Evolutionary conservation across 495 filamentous ascomycete species (phyloP).

Genomic region (Penicillium goetzii): DNA sequence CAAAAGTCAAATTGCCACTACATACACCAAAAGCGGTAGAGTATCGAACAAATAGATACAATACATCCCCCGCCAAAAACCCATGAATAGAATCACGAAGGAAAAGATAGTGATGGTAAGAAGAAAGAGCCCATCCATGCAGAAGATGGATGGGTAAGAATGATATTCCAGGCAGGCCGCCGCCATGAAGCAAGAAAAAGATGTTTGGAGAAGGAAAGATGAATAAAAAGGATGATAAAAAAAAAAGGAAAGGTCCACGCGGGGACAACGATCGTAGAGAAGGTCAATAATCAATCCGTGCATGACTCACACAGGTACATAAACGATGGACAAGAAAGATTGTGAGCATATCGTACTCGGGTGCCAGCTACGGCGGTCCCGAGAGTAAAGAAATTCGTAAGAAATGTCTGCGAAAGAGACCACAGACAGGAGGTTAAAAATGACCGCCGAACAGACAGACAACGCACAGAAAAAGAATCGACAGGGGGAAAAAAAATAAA

Average conservation of each 20-base stretch:
- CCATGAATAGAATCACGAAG: slow-evolving; percentile 24
- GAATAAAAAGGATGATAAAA: slow-evolving; percentile 10
- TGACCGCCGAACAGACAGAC: slow-evolving; percentile 25
- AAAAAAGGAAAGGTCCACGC: slow-evolving; percentile 16
- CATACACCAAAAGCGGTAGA: slow-evolving; percentile 16
- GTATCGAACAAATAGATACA: slow-evolving; percentile 4
- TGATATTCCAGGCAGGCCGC: slow-evolving; percentile 23
- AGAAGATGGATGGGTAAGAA: slow-evolving; percentile 33
- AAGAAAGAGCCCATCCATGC: slow-evolving; percentile 25
- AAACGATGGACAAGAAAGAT: slow-evolving; percentile 44
- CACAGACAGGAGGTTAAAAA: slow-evolving; percentile 11
- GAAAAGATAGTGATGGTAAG: slow-evolving; percentile 22
- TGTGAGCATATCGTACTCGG: slow-evolving; percentile 43
- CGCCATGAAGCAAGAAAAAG: slow-evolving; percentile 21
- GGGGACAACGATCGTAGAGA: slow-evolving; percentile 38
- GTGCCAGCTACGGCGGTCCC: slow-evolving; percentile 32
- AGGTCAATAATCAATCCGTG: slow-evolving; percentile 39
- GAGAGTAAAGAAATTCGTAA: slow-evolving; percentile 51
- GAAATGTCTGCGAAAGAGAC: slow-evolving; percentile 30
- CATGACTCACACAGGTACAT: slow-evolving; percentile 40
- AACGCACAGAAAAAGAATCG: slow-evolving; percentile 22
- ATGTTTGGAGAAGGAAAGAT: slow-evolving; percentile 13
- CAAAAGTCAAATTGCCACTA: slow-evolving; percentile 28
- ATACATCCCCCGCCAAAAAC: slow-evolving; percentile 19
- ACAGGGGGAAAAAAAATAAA: slow-evolving; percentile 20